Evolutionary conservation across 108 stramenopile genomes (phyloP).

Genomic region (Skeletonema marinoi): DNA sequence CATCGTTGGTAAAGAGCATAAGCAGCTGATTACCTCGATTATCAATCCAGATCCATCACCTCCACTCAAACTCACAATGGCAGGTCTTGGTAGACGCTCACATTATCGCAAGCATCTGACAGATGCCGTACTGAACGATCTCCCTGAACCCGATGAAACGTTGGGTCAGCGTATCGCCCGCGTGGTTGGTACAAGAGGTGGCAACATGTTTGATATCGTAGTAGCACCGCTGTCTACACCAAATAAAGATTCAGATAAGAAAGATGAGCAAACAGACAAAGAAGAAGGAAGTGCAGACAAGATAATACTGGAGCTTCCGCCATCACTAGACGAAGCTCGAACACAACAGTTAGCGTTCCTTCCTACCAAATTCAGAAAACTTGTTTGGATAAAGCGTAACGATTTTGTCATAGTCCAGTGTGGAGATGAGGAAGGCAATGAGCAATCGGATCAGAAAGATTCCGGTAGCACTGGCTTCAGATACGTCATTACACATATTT

Average conservation of each 20-base stretch:
- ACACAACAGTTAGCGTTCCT: conserved; percentile 83
- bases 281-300: conserved; percentile 11
- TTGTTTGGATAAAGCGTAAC: conserved; percentile 96
- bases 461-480: conserved; percentile 59
- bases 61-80: conserved; percentile 27
- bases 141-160: conserved; percentile 65
- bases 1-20: too few species aligned
- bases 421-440: conserved; percentile 42
- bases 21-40: not conserved
- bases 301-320: conserved; percentile 1
- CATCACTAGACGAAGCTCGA: conserved; percentile 1
- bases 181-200: conserved; percentile 82
- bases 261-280: not conserved
- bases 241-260: not conserved
- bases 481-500: conserved; percentile 79
- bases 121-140: conserved; percentile 75
- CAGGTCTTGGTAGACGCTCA: conserved; percentile 71
- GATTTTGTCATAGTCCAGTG: conserved; percentile 90
- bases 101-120: conserved; percentile 90
- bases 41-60: not conserved
- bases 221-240: conserved; percentile 37
- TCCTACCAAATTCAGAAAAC: conserved; percentile 93
- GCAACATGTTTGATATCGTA: conserved; percentile 83
- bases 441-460: conserved; percentile 7
- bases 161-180: conserved; percentile 72